Percentiles rank a stretch among this genome's conserved stretches.
Evolutionary conservation across 768 basidiomycete species (phyloP).

Genomic region (Termitomyces sp.): DNA sequence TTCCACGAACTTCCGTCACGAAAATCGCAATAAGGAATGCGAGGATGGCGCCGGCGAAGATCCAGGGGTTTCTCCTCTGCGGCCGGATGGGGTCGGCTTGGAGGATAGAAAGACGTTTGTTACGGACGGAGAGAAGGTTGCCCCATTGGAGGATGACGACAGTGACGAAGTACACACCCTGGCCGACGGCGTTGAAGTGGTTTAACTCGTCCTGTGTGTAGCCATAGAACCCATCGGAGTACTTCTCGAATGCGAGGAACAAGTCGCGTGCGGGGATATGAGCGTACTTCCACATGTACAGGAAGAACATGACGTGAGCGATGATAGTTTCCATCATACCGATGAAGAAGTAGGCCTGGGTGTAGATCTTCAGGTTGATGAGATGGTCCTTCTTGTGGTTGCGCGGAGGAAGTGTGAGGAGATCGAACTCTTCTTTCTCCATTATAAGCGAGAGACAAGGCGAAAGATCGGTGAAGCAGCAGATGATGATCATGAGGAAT

Average conservation of each 20-base stretch:
- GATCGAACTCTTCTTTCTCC: slow-evolving; percentile 16
- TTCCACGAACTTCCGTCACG: slow-evolving; percentile 36
- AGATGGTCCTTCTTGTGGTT: slow-evolving; percentile 15
- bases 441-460: slow-evolving; percentile 13
- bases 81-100: slow-evolving; percentile 37
- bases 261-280: slow-evolving; percentile 30
- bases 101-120: slow-evolving; percentile 36
- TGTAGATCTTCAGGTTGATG: slow-evolving; percentile 14
- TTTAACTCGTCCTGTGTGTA: slow-evolving; percentile 23
- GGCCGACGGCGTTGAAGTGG: slow-evolving; percentile 32
- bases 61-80: slow-evolving; percentile 35
- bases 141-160: slow-evolving; percentile 45
- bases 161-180: slow-evolving; percentile 29
- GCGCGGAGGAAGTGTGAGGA: slow-evolving; percentile 14
- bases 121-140: slow-evolving; percentile 34
- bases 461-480: slow-evolving; percentile 14
- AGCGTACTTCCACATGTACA: slow-evolving; percentile 31
- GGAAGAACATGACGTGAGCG: slow-evolving; percentile 24
- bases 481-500: slow-evolving; percentile 17
- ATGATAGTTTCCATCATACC: slow-evolving; percentile 14
- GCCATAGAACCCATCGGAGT: slow-evolving; percentile 30
- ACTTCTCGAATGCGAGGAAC: slow-evolving; percentile 35
- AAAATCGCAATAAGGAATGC: slow-evolving; percentile 33
- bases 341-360: slow-evolving; percentile 12
- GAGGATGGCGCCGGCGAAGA: slow-evolving; percentile 10